These are phyloP conservation scores for Sarcodon sp. DNA, from an alignment of 768 basidiomycete genomes.

Conservation along the genomic window DNA sequence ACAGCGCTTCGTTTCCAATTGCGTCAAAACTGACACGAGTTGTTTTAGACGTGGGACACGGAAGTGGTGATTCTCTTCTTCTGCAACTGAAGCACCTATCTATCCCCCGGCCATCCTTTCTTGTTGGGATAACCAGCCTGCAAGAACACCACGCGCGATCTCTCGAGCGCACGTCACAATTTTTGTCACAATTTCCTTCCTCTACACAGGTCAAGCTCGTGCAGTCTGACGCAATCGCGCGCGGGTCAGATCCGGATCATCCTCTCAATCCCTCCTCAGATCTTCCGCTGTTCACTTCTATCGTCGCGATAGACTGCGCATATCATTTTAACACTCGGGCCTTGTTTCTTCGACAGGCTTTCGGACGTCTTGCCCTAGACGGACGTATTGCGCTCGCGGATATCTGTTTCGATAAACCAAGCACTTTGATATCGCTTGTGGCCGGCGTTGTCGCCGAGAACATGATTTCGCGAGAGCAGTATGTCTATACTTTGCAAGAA, in stretches of 20 bases:
- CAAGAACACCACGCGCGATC: constrained; percentile 34
- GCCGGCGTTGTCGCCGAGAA: constrained; percentile 34
- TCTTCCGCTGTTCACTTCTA: constrained; percentile 25
- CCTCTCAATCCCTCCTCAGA: constrained; percentile 28
- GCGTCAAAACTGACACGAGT: background rate
- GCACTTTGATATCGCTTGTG: constrained; percentile 10
- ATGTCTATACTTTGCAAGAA: constrained; percentile 26
- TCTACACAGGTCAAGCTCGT: constrained; percentile 24
- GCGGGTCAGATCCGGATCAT: constrained; percentile 17
- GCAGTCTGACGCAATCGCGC: constrained; percentile 38
- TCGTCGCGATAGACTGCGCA: constrained; percentile 56
- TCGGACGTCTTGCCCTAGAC: constrained; percentile 29
- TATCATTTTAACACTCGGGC: constrained; percentile 50
- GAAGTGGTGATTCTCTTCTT: constrained; percentile 54
- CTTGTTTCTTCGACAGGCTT: constrained; percentile 37
- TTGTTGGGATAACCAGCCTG: constrained; percentile 50
- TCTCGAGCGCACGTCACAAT: constrained; percentile 15
- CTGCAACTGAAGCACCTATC: constrained; percentile 33
- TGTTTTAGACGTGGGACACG: constrained; percentile 49
- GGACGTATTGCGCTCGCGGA: constrained; percentile 50
- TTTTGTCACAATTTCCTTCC: constrained; percentile 1
- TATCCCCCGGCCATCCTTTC: constrained; percentile 29
- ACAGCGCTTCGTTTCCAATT: background rate
- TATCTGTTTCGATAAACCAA: constrained; percentile 32
- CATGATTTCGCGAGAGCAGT: constrained; percentile 30